phyloP scores from a whole-genome alignment of 805 yeast species.

The Candida awuae region DNA sequence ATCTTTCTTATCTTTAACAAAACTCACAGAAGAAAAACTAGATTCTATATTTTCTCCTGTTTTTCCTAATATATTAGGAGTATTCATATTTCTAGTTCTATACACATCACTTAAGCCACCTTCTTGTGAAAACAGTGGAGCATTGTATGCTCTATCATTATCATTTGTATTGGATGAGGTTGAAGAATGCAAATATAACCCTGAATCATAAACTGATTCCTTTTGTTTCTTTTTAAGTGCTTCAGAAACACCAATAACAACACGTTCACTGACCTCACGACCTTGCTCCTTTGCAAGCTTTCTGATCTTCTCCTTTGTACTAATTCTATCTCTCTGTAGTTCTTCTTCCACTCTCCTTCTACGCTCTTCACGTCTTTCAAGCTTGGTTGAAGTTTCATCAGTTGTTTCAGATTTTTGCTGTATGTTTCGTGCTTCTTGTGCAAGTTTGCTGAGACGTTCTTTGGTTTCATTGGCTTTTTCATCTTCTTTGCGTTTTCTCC shows the following conservation, averaged over 20 bases:
- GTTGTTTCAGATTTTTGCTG: constrained; percentile 4
- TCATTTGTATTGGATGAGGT: constrained; percentile 30
- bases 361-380: constrained; percentile 36
- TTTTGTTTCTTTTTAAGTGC: constrained; percentile 15
- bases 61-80: constrained; percentile 17
- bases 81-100: constrained; percentile 28
- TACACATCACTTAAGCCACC: constrained; percentile 45
- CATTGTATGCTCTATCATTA: constrained; percentile 47
- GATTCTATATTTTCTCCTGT: constrained; percentile 18
- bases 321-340: constrained; percentile 35
- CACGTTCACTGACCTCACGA: constrained; percentile 49
- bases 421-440: constrained; percentile 36
- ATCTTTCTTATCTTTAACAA: constrained; percentile 25
- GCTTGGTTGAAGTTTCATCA: constrained; percentile 27
- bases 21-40: constrained; percentile 27
- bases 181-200: constrained; percentile 41
- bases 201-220: constrained; percentile 50
- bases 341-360: constrained; percentile 41
- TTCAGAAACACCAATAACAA: constrained; percentile 38
- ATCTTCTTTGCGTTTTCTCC: constrained; percentile 31
- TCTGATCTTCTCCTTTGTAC: constrained; percentile 36
- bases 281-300: constrained; percentile 37
- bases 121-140: constrained; percentile 47
- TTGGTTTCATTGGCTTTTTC: constrained; percentile 43
- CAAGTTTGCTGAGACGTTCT: constrained; percentile 41